These are phyloP conservation scores for Amanita molliuscula DNA, from an alignment of 768 basidiomycete species.

Conservation along the genomic window DNA sequence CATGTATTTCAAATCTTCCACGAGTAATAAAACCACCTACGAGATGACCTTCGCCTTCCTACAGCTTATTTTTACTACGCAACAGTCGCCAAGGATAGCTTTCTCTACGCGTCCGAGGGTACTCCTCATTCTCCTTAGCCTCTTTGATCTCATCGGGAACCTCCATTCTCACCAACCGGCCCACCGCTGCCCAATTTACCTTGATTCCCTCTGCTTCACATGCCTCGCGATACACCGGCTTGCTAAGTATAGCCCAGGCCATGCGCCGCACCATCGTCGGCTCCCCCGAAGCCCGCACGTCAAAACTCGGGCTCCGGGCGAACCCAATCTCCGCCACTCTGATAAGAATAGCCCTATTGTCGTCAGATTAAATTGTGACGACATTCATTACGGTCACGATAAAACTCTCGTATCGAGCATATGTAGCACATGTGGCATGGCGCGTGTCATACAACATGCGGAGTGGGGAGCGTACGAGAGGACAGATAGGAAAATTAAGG, in stretches of 20 bases:
- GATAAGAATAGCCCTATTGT: constrained; percentile 32
- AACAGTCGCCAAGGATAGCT: background rate
- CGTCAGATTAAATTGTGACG: background rate
- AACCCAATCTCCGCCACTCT: constrained; percentile 35
- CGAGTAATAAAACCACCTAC: background rate
- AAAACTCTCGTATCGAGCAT: too few relatives aligned
- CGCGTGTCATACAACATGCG: too few relatives aligned
- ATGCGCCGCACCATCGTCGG: constrained; percentile 27
- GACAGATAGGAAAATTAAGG: background rate
- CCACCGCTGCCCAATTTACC: constrained; percentile 18
- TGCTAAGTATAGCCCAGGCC: constrained; percentile 31
- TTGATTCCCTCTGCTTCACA: constrained; percentile 26
- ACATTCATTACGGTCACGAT: too few relatives aligned
- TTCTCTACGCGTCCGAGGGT: background rate
- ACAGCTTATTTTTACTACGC: background rate
- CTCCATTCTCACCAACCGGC: background rate
- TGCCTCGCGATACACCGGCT: constrained; percentile 25
- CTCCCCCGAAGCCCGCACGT: constrained; percentile 23
- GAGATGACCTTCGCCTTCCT: background rate
- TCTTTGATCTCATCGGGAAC: background rate
- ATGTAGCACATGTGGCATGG: too few relatives aligned
- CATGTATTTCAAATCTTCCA: background rate
- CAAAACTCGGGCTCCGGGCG: constrained; percentile 32
- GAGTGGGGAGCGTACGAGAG: background rate
- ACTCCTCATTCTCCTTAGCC: background rate